A percentile compares a stretch with the other conserved stretches of the same genome.
Conservation (phyloP, 257 asterid species). For the Euphrasia confusa region DNA sequence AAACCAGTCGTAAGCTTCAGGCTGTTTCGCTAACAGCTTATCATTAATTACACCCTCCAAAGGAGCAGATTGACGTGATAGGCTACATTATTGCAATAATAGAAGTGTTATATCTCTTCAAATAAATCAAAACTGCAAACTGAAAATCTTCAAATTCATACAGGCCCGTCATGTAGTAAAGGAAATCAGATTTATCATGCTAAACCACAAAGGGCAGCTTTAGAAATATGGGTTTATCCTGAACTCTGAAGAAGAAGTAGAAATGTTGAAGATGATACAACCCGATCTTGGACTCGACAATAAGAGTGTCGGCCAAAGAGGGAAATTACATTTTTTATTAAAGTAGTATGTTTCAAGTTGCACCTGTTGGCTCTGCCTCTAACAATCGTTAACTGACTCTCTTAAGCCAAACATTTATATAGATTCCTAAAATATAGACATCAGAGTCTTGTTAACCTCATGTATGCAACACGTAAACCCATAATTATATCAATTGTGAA, state of each 20-base stretch:
- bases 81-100: conserved; percentile 41
- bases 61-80: conserved; percentile 74
- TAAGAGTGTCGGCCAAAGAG: no score
- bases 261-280: no score
- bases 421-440: conserved; percentile 1
- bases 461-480: conserved; percentile 7
- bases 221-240: background rate
- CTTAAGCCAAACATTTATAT: no score
- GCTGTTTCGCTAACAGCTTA: conserved; percentile 65
- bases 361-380: no score
- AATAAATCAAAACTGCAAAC: conserved; percentile 20
- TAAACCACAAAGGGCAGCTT: conserved; percentile 15
- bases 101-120: conserved; percentile 21
- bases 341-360: no score
- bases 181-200: conserved; percentile 15
- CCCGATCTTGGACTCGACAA: no score
- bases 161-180: conserved; percentile 1
- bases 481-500: conserved; percentile 3
- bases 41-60: conserved; percentile 76
- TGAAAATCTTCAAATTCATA: conserved; percentile 7
- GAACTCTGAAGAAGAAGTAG: no score
- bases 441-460: conserved; percentile 16
- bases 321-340: no score
- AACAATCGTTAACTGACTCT: no score
- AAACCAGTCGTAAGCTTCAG: conserved; percentile 79